Conservation (phyloP, 2,329 filamentous ascomycete genomes). For the Exophiala sp. region DNA sequence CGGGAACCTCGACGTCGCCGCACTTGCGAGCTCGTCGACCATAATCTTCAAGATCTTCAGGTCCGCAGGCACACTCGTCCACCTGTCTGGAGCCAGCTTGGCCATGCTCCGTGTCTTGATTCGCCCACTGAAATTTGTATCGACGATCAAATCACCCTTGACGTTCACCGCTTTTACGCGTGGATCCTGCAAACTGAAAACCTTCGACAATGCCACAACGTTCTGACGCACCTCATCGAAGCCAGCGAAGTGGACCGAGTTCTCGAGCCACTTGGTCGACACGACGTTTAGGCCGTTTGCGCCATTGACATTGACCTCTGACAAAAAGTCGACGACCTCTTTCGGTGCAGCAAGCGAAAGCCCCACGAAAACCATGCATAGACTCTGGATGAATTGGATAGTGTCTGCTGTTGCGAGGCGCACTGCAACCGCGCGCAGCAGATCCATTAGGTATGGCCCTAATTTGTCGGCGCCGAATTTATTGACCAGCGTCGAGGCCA, state of each 20-base stretch:
- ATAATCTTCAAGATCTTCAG: constrained; percentile 96
- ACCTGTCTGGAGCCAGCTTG: constrained; percentile 83
- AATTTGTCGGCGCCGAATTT: constrained; percentile 89
- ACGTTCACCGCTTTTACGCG: constrained; percentile 76
- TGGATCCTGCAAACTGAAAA: constrained; percentile 82
- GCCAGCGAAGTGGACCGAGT: constrained; percentile 94
- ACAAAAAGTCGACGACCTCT: constrained; percentile 89
- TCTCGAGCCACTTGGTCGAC: constrained; percentile 92
- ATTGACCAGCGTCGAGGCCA: constrained; percentile 92
- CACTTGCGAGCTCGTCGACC: constrained; percentile 83
- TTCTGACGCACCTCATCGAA: constrained; percentile 98
- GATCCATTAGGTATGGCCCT: constrained; percentile 82
- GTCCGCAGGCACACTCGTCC: constrained; percentile 78
- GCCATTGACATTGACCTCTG: constrained; percentile 73
- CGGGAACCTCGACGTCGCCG: constrained; percentile 57
- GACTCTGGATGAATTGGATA: constrained; percentile 87
- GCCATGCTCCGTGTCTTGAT: constrained; percentile 95
- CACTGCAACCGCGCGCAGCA: constrained; percentile 83
- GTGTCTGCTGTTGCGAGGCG: constrained; percentile 78
- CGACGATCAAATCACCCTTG: constrained; percentile 85
- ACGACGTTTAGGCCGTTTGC: constrained; percentile 81
- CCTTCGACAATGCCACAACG: constrained; percentile 85
- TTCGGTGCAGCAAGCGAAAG: constrained; percentile 78
- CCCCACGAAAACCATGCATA: constrained; percentile 92
- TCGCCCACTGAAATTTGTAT: constrained; percentile 59